A percentile compares a stretch with the other conserved stretches of the same genome.
phyloP scores from a whole-genome alignment of 176 grass and related monocot genomes.

The Rhipidocladum racemiflorum region DNA sequence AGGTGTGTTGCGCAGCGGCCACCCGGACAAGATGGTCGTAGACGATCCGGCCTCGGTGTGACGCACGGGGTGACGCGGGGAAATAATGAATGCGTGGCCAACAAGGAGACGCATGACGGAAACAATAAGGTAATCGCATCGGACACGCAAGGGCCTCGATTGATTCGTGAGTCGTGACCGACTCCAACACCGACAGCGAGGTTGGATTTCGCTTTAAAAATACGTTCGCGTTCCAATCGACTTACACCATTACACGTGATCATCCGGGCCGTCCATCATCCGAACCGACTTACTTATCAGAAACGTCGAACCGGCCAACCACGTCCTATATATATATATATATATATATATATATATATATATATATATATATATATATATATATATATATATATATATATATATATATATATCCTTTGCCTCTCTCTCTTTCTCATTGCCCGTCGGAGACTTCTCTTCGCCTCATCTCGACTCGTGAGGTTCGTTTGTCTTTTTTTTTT shows the following conservation, averaged over 20 bases:
- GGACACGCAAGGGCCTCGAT: conserved; percentile 6
- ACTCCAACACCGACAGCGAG: neutral
- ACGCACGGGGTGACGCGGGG: neutral
- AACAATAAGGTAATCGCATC: neutral
- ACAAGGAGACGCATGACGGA: neutral
- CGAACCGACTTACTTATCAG: neutral
- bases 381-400: too few relatives aligned
- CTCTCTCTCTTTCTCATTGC: neutral
- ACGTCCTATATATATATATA: neutral
- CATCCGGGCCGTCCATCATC: neutral
- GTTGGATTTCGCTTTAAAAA: too few relatives aligned
- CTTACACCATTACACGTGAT: neutral
- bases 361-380: too few relatives aligned
- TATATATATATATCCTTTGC: too few relatives aligned
- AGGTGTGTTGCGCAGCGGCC: neutral
- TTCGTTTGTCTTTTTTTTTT: neutral
- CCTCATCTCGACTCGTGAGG: neutral
- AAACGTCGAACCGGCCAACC: neutral
- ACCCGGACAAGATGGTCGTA: neutral
- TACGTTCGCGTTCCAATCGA: neutral
- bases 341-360: too few relatives aligned
- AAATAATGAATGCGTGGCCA: neutral
- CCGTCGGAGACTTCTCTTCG: neutral
- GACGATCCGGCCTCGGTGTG: neutral
- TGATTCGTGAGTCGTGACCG: neutral